Evolutionary conservation across 2,329 filamentous ascomycete genomes (phyloP).

Genomic region (Venturia effusa): DNA sequence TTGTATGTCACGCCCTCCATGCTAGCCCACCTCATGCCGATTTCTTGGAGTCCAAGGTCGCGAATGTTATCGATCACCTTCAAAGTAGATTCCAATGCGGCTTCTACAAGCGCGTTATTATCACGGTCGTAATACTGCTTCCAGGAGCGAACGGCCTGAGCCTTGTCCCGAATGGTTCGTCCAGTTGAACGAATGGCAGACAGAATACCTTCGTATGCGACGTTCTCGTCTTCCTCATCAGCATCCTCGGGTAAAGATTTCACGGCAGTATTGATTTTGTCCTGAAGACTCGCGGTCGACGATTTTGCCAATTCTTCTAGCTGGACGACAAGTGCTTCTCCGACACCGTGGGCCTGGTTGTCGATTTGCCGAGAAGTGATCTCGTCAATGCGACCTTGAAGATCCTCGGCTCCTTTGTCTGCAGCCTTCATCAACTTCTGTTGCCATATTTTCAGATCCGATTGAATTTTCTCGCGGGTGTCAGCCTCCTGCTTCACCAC

Average conservation of each 20-base stretch:
- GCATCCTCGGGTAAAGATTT: slow-evolving; percentile 47
- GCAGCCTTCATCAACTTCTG: slow-evolving; percentile 76
- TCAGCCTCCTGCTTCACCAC: neutral
- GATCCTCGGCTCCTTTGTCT: slow-evolving; percentile 66
- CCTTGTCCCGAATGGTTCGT: slow-evolving; percentile 62
- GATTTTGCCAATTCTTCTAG: slow-evolving; percentile 57
- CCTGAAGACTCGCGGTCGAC: slow-evolving; percentile 56
- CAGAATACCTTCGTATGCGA: slow-evolving; percentile 41
- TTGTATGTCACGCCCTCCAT: slow-evolving; percentile 93
- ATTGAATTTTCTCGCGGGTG: slow-evolving; percentile 50
- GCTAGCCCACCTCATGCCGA: slow-evolving; percentile 90
- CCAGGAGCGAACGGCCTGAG: slow-evolving; percentile 69
- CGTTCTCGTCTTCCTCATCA: slow-evolving; percentile 37
- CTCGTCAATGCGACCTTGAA: slow-evolving; percentile 52
- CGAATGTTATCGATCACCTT: slow-evolving; percentile 73
- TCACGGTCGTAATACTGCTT: slow-evolving; percentile 60
- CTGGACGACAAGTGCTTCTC: slow-evolving; percentile 54
- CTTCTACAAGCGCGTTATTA: slow-evolving; percentile 55
- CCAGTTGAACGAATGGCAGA: slow-evolving; percentile 56
- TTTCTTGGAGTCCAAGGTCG: slow-evolving; percentile 76
- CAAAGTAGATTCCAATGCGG: slow-evolving; percentile 69
- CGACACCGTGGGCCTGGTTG: slow-evolving; percentile 54
- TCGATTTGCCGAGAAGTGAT: slow-evolving; percentile 64
- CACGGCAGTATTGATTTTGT: slow-evolving; percentile 48
- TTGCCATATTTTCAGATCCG: slow-evolving; percentile 79